These are phyloP conservation scores for Brassica juncea DNA, from an alignment of 345 rosid species.

Conservation along the genomic window DNA sequence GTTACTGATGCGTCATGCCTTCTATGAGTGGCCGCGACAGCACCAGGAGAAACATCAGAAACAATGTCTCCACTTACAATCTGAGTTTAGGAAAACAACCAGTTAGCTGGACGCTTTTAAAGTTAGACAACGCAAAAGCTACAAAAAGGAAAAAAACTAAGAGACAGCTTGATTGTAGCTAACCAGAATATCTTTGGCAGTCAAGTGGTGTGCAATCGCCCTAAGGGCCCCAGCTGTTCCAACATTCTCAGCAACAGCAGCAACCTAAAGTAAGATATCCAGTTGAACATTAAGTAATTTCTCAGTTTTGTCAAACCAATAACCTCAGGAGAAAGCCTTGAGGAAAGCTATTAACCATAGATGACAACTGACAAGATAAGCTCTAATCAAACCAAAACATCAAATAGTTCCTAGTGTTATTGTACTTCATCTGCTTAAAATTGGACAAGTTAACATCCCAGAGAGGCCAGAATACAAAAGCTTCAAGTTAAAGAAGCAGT, in stretches of 20 bases:
- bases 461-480: not conserved
- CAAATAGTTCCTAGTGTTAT: constrained; percentile 11
- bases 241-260: constrained; percentile 87
- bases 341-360: not conserved
- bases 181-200: constrained; percentile 92
- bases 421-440: not conserved
- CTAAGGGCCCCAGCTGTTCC: constrained; percentile 96
- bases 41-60: constrained; percentile 94
- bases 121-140: constrained; percentile 4
- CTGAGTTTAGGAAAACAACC: constrained; percentile 46
- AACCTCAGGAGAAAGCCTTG: constrained; percentile 7
- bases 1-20: constrained; percentile 88
- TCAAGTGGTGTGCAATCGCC: constrained; percentile 82
- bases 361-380: not conserved
- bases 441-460: too few relatives aligned
- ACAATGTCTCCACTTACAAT: constrained; percentile 97
- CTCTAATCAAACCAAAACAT: not conserved
- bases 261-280: constrained; percentile 55
- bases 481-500: not conserved
- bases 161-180: constrained; percentile 34
- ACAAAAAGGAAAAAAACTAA: not conserved
- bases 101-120: constrained; percentile 16
- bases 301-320: not conserved
- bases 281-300: not conserved
- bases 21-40: constrained; percentile 90